Conservation (phyloP, 2,329 filamentous ascomycete genomes). For the Capronia coronata region DNA sequence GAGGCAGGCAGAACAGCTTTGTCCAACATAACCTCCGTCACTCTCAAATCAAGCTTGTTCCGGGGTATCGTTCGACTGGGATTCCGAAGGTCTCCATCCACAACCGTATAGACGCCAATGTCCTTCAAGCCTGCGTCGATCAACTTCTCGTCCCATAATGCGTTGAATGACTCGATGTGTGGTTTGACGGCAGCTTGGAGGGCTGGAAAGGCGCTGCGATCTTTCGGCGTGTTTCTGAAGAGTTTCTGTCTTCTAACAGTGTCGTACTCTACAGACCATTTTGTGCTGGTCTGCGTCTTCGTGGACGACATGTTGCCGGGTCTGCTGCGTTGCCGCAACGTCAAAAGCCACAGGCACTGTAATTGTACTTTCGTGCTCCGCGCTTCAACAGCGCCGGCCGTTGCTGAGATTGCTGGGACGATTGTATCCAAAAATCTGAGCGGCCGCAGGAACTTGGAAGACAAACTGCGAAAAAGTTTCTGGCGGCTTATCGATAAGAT, state of each 20-base stretch:
- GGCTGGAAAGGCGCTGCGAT: constrained; percentile 79
- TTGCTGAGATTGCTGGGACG: neutral
- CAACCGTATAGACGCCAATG: constrained; percentile 80
- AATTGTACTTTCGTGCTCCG: neutral
- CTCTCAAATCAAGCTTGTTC: constrained; percentile 70
- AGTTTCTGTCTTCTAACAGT: constrained; percentile 79
- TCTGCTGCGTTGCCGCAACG: neutral
- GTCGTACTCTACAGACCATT: constrained; percentile 82
- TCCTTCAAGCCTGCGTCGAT: constrained; percentile 73
- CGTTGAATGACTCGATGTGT: constrained; percentile 94
- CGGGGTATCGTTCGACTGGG: constrained; percentile 34
- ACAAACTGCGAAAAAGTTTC: constrained; percentile 3
- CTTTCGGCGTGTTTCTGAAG: constrained; percentile 79
- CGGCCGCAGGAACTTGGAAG: neutral
- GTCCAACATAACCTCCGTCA: constrained; percentile 75
- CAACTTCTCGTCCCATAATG: constrained; percentile 69
- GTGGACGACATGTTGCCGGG: constrained; percentile 14
- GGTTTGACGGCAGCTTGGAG: constrained; percentile 81
- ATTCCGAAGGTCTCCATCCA: constrained; percentile 61
- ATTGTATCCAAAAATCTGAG: neutral
- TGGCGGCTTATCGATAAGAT: constrained; percentile 7
- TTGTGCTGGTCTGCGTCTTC: constrained; percentile 38
- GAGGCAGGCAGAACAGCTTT: constrained; percentile 70
- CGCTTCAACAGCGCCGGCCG: neutral
- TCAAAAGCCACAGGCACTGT: neutral